These are phyloP conservation scores for Sporopachydermia quercuum DNA, from an alignment of 805 yeast species.

Conservation along the genomic window DNA sequence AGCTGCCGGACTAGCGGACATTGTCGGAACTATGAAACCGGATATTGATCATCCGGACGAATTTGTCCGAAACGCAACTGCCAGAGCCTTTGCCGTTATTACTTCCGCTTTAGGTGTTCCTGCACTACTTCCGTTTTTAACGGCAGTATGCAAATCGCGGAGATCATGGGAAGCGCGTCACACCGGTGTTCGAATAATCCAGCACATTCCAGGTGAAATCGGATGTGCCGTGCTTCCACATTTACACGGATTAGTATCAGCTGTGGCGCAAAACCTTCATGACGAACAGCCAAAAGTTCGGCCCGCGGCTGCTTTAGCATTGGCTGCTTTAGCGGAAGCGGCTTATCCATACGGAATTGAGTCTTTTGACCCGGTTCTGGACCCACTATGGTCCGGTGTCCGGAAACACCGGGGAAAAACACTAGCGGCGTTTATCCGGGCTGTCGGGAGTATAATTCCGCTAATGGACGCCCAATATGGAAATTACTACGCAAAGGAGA, in stretches of 20 bases:
- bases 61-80: slow-evolving; percentile 57
- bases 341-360: slow-evolving; percentile 84
- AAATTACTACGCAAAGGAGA: slow-evolving; percentile 60
- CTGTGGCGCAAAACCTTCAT: slow-evolving; percentile 39
- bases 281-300: slow-evolving; percentile 62
- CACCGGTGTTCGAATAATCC: slow-evolving; percentile 66
- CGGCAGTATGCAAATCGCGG: slow-evolving; percentile 63
- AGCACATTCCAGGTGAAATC: slow-evolving; percentile 51
- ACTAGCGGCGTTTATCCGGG: slow-evolving; percentile 60
- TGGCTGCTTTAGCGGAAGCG: slow-evolving; percentile 66
- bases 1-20: slow-evolving; percentile 69
- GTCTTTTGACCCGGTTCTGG: slow-evolving; percentile 59
- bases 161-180: slow-evolving; percentile 74
- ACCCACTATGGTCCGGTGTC: slow-evolving; percentile 71
- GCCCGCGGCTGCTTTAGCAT: slow-evolving; percentile 52
- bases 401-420: slow-evolving; percentile 63
- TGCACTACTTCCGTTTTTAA: slow-evolving; percentile 59
- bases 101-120: slow-evolving; percentile 68
- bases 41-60: slow-evolving; percentile 78
- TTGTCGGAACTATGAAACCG: slow-evolving; percentile 67
- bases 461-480: slow-evolving; percentile 77
- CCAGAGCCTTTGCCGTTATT: slow-evolving; percentile 72
- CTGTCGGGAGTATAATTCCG: slow-evolving; percentile 70
- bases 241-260: slow-evolving; percentile 45
- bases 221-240: slow-evolving; percentile 71